A percentile compares a stretch with the other conserved stretches of the same genome.
Conservation (phyloP, 257 asterid genomes). For the Mitragyna speciosa region DNA sequence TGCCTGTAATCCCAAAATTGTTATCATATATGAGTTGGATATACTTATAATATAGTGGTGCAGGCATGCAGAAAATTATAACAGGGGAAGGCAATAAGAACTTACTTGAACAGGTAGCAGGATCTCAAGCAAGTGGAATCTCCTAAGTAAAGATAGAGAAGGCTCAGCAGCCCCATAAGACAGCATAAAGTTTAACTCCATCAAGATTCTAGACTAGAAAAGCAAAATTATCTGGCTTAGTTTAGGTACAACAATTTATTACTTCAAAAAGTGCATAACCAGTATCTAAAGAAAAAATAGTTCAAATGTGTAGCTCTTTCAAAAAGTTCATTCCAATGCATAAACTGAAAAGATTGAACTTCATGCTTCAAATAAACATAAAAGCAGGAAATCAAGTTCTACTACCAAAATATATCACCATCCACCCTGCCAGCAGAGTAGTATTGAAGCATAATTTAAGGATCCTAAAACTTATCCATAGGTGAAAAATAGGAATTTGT, state of each 20-base stretch:
- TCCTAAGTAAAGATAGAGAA: constrained; percentile 69
- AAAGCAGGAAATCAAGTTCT: not conserved
- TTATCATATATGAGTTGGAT: constrained; percentile 12
- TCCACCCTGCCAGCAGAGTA: not conserved
- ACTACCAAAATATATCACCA: not conserved
- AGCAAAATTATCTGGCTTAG: constrained; percentile 9
- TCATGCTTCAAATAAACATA: not conserved
- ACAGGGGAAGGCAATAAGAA: constrained; percentile 19
- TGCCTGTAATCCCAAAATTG: constrained; percentile 47
- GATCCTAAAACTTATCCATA: not conserved
- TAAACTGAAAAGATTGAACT: not conserved
- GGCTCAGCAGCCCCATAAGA: constrained; percentile 95
- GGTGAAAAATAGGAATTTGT: not conserved
- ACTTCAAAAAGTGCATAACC: not conserved
- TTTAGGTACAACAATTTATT: not conserved
- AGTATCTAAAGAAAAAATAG: not conserved
- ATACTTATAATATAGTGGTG: not conserved
- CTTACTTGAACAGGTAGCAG: constrained; percentile 86
- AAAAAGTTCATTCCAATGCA: not conserved
- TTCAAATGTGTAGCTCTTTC: not conserved
- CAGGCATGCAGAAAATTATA: constrained; percentile 6
- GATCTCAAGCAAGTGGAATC: constrained; percentile 62
- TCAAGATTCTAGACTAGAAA: constrained; percentile 61
- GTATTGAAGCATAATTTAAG: not conserved
- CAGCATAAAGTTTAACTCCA: constrained; percentile 88